Evolutionary conservation across 345 rosid genomes (phyloP).

Genomic region (Aegle marmelos): DNA sequence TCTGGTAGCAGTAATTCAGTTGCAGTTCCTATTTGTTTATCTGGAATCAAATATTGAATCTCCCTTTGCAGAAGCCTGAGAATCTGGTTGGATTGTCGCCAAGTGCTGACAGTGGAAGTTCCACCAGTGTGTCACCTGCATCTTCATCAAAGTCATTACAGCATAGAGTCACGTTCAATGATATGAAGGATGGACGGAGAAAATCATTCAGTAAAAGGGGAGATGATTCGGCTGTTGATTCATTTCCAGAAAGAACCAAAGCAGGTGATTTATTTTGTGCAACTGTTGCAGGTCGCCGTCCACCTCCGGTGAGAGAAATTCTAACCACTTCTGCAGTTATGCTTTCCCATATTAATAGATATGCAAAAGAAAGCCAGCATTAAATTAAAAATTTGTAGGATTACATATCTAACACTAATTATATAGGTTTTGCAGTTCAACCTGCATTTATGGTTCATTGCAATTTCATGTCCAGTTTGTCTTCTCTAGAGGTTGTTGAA

Average conservation of each 20-base stretch:
- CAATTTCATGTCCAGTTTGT: background rate
- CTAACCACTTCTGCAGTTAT: background rate
- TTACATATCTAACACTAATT: background rate
- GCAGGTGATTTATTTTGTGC: slow-evolving; percentile 73
- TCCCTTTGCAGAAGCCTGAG: slow-evolving; percentile 66
- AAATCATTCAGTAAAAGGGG: slow-evolving; percentile 54
- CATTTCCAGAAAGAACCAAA: slow-evolving; percentile 65
- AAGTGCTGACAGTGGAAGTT: slow-evolving; percentile 58
- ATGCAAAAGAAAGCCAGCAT: background rate
- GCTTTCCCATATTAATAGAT: background rate
- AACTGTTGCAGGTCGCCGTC: slow-evolving; percentile 43
- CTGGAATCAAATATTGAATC: slow-evolving; percentile 9
- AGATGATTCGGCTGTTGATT: slow-evolving; percentile 42
- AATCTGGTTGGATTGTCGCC: slow-evolving; percentile 45
- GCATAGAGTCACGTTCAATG: slow-evolving; percentile 32
- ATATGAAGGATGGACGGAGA: slow-evolving; percentile 41
- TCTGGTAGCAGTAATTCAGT: background rate
- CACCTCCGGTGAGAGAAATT: slow-evolving; percentile 55
- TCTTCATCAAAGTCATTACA: slow-evolving; percentile 63
- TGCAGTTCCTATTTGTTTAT: background rate
- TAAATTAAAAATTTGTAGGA: background rate
- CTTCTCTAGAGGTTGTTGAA: background rate
- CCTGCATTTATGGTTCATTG: background rate
- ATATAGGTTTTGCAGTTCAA: background rate
- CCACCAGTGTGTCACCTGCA: slow-evolving; percentile 60